A percentile compares a stretch with the other conserved stretches of the same genome.
These are phyloP conservation scores for Tolypocladium nubicola DNA, from an alignment of 2,329 filamentous ascomycete genomes.

Conservation along the genomic window DNA sequence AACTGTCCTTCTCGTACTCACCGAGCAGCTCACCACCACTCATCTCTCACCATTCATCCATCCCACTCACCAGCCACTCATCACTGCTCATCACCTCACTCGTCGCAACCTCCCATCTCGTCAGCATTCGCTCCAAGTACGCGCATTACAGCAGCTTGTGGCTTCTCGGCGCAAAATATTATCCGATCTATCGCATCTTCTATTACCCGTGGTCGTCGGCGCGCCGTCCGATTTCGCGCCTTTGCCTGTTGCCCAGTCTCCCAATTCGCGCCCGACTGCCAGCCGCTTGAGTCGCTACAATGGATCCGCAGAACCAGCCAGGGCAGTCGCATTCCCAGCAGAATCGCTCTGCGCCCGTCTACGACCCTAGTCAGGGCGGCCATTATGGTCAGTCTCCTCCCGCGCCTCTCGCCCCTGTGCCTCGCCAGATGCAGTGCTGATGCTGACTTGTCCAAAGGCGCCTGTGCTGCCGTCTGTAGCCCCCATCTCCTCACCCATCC, in stretches of 20 bases:
- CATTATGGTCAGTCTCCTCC: constrained; percentile 56
- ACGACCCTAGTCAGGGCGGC: constrained; percentile 63
- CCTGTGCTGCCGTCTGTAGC: constrained; percentile 32
- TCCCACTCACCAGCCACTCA: background rate
- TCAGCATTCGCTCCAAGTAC: background rate
- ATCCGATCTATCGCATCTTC: background rate
- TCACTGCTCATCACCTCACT: background rate
- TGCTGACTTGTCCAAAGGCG: constrained; percentile 24
- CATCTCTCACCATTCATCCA: background rate
- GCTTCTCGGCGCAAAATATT: background rate
- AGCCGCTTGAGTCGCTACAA: constrained; percentile 8
- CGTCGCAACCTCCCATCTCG: background rate
- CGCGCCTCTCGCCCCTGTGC: background rate
- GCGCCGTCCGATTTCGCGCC: background rate
- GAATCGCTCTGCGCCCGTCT: constrained; percentile 52
- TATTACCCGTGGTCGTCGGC: background rate
- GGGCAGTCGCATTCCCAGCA: constrained; percentile 45
- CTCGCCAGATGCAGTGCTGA: background rate
- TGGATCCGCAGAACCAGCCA: constrained; percentile 34
- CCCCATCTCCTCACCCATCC: background rate
- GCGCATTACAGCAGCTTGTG: background rate
- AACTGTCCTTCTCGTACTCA: background rate
- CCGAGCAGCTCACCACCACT: background rate
- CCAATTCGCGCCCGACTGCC: constrained; percentile 2
- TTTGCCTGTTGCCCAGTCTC: background rate